Evolutionary conservation across 1,139 yeast species (phyloP), one percentile per base, ranked within the genome.

Genomic region (Zygosaccharomyces sapae): DNA sequence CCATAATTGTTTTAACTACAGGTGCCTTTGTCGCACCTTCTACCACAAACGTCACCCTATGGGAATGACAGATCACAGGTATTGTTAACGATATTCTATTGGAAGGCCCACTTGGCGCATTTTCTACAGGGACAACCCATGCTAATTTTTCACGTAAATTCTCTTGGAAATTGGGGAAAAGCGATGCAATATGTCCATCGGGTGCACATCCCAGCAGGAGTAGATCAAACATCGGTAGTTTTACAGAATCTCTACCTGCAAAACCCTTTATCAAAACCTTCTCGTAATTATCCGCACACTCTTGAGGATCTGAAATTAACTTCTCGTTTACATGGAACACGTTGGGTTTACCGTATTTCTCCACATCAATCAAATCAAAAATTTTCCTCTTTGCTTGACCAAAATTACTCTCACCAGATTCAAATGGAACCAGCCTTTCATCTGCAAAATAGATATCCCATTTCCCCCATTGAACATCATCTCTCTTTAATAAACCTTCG

Each of bases 381-480:
- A 92, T 76, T 55, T 86, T 83, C 45, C 90, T 71, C 66, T 89
- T 87, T 46, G 95, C 92, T 54, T 80, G 81, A 19, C 97, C 97
- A 62, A 84, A 92, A 67, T 92, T 92, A 45, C 95, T 85, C 63
- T 89, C 95, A 3, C 79, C 77, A 39, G 86, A 81, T 47, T 78
- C 83, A 60, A 89, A 86, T 41, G 96, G 95, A 41, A 92, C 98
- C 54, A 92, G 73, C 67, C 98, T 80, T 71, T 92, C 98, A 68
- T 92, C 98, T 18, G 97, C 96, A 72, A 92, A 90, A 68, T 87
- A 92, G 49, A 92, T 80, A 63, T 92, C 96, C 98, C 98, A 92
- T 64, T 83, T 85, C 47, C 80, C 84, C 97, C 97, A 92, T 57
- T 81, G 83, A 36, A 92, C 82, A 55, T 81, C 89, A 43, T 76